phyloP scores from a whole-genome alignment of 305 asterid species.

The Andrographis paniculata region DNA sequence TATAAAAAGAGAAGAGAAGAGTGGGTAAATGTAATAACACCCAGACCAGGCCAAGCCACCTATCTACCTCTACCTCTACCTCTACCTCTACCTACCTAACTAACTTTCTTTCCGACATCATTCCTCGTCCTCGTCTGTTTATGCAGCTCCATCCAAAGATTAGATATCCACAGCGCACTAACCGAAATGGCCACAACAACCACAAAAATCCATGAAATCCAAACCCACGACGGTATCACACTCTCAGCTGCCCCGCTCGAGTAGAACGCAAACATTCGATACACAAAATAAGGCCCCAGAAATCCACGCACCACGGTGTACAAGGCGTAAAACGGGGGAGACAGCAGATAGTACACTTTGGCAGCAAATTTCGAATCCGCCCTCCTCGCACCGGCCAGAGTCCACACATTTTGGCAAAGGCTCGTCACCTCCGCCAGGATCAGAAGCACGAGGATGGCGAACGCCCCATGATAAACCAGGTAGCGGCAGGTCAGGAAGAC shows the following conservation, averaged over 20 bases:
- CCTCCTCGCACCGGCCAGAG: slow-evolving; percentile 58
- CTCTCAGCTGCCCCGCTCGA: slow-evolving; percentile 49
- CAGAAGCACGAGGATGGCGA: slow-evolving; percentile 59
- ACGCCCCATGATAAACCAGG: slow-evolving; percentile 67
- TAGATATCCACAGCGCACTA: slow-evolving; percentile 71
- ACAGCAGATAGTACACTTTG: slow-evolving; percentile 39
- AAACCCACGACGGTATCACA: slow-evolving; percentile 76
- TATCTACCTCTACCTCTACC: no score
- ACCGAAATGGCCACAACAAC: slow-evolving; percentile 64
- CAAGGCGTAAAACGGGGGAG: slow-evolving; percentile 77
- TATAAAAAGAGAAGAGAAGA: no score
- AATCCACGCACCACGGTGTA: slow-evolving; percentile 75
- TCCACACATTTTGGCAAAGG: slow-evolving; percentile 87
- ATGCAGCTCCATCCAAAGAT: slow-evolving; percentile 65
- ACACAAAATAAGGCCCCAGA: slow-evolving; percentile 67
- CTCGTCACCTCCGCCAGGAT: slow-evolving; percentile 87
- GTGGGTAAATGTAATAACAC: no score
- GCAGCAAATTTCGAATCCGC: slow-evolving; percentile 57
- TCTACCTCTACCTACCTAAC: no score
- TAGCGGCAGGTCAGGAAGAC: slow-evolving; percentile 84
- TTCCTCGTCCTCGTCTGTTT: slow-evolving; percentile 35
- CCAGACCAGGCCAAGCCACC: no score
- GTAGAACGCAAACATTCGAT: slow-evolving; percentile 51
- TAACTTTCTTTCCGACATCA: slow-evolving; percentile 33
- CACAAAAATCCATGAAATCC: slow-evolving; percentile 82